Evolutionary conservation across 139 green algal genomes (phyloP).

Genomic region (Tetradesmus obliquus): DNA sequence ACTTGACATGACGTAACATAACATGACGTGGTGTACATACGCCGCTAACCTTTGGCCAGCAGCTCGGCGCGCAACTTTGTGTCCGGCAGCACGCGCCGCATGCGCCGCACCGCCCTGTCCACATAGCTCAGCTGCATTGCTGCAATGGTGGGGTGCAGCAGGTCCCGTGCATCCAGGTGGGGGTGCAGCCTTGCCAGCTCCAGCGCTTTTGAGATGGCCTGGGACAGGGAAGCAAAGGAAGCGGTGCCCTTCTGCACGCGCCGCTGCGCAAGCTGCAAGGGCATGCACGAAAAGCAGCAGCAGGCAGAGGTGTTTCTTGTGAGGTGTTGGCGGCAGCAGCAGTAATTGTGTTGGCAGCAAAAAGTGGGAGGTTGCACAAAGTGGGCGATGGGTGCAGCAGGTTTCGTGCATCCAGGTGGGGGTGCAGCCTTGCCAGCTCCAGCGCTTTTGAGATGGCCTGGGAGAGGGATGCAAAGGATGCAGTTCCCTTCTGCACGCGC

Average conservation of each 20-base stretch:
- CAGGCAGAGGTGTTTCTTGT: background rate
- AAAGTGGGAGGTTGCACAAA: background rate
- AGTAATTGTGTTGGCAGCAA: too few species aligned
- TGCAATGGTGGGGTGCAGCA: background rate
- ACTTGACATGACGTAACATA: background rate
- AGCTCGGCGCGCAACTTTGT: slow-evolving; percentile 9
- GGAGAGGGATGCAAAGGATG: background rate
- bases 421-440: background rate
- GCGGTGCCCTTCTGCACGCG: background rate
- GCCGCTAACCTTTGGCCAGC: background rate
- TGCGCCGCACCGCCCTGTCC: background rate
- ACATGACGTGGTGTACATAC: background rate
- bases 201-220: background rate
- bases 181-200: background rate
- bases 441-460: background rate
- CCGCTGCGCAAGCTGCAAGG: background rate
- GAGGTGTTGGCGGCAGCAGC: too few species aligned
- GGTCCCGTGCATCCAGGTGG: background rate
- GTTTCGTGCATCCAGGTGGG: background rate
- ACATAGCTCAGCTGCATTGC: background rate
- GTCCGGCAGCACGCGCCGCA: slow-evolving; percentile 30
- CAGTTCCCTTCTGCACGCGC: background rate
- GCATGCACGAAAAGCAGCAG: background rate
- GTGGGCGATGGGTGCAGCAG: background rate
- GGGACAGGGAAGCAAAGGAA: background rate